Evolutionary conservation across 768 basidiomycete species (phyloP).

Genomic region (Tulasnella sp.): DNA sequence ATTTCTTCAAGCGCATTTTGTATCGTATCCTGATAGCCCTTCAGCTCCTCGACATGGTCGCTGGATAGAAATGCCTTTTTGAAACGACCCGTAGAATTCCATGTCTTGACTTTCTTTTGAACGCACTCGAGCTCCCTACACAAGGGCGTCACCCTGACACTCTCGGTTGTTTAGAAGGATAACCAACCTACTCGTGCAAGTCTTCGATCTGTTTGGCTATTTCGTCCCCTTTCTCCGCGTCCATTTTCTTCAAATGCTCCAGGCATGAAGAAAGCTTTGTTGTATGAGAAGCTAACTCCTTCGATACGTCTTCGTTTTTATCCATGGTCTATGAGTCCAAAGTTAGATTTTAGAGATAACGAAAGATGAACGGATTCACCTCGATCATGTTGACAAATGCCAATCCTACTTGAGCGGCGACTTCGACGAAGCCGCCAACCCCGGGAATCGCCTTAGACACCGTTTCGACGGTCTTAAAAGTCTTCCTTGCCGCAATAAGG

Average conservation of each 20-base stretch:
- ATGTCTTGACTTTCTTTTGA: neutral
- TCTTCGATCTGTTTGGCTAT: neutral
- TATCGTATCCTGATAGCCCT: neutral
- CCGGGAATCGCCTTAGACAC: neutral
- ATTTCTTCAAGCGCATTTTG: neutral
- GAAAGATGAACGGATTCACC: neutral
- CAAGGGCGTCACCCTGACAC: neutral
- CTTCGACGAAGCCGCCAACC: neutral
- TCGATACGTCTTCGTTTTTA: neutral
- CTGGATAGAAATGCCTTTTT: neutral
- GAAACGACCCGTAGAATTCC: neutral
- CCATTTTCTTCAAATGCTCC: neutral
- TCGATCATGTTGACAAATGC: neutral
- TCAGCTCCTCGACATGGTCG: neutral
- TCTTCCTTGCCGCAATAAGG: neutral
- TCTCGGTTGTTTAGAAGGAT: neutral
- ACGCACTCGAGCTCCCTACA: neutral
- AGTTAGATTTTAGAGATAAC: too few species aligned
- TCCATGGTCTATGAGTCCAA: neutral
- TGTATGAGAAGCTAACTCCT: neutral
- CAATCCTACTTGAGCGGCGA: neutral
- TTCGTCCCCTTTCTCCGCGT: neutral
- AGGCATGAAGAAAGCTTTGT: neutral
- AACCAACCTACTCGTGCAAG: neutral
- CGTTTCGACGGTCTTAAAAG: neutral